Conservation (phyloP, 2,329 filamentous ascomycete species). For the Hypoxylon sp. region DNA sequence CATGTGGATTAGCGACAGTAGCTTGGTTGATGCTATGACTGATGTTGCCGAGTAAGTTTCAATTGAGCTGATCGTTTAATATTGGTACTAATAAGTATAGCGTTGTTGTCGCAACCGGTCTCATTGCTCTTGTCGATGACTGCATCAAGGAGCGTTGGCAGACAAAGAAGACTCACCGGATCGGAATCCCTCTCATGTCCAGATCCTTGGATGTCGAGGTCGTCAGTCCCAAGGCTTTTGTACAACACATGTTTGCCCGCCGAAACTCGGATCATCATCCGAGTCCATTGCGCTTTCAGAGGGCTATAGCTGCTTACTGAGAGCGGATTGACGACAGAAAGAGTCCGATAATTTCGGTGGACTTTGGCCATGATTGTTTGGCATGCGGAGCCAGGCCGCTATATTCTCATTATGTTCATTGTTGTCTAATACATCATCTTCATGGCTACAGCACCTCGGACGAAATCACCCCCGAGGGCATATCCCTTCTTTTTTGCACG, state of each 20-base stretch:
- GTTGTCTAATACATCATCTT: slow-evolving; percentile 22
- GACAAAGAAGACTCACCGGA: slow-evolving; percentile 60
- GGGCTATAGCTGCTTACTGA: slow-evolving; percentile 57
- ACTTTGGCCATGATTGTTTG: slow-evolving; percentile 11
- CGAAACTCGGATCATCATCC: slow-evolving; percentile 58
- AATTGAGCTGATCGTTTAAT: slow-evolving; percentile 26
- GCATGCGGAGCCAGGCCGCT: slow-evolving; percentile 32
- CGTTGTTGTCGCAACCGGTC: slow-evolving; percentile 89
- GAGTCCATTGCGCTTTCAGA: slow-evolving; percentile 58
- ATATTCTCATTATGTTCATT: slow-evolving; percentile 8
- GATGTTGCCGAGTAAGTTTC: slow-evolving; percentile 88
- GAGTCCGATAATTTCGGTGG: slow-evolving; percentile 16
- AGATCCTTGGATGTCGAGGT: slow-evolving; percentile 53
- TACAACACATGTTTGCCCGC: slow-evolving; percentile 60
- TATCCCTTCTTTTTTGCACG: slow-evolving; percentile 29
- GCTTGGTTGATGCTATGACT: slow-evolving; percentile 76
- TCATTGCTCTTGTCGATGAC: slow-evolving; percentile 91
- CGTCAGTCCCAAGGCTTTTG: slow-evolving; percentile 53
- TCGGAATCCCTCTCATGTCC: slow-evolving; percentile 57
- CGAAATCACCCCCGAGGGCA: slow-evolving; percentile 16
- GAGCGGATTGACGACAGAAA: slow-evolving; percentile 33
- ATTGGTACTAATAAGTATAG: slow-evolving; percentile 62
- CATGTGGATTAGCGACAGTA: slow-evolving; percentile 87
- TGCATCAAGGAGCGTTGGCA: slow-evolving; percentile 86
- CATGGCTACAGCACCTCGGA: slow-evolving; percentile 28